Conservation (phyloP, 164 flowering plant species). For the Umbilicus rupestris region DNA sequence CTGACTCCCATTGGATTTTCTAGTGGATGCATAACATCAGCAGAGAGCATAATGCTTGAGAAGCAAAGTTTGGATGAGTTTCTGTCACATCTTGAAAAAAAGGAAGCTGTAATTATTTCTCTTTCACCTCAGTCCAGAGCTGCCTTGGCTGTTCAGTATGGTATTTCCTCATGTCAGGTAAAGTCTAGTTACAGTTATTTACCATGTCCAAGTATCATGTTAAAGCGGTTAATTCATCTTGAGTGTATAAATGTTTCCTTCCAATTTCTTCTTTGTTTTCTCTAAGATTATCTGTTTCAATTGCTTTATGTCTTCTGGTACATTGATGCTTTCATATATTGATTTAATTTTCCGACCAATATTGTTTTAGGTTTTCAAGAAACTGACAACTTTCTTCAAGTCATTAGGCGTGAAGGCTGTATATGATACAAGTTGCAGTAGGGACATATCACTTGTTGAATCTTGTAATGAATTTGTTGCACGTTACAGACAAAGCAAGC, state of each 20-base stretch:
- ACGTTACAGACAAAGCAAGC: slow-evolving; percentile 44
- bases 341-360: neutral
- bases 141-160: slow-evolving; percentile 80
- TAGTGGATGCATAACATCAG: slow-evolving; percentile 96
- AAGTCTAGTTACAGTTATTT: neutral
- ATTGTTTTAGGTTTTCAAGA: slow-evolving; percentile 53
- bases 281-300: too few species aligned
- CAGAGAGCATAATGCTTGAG: slow-evolving; percentile 95
- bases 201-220: too few species aligned
- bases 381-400: slow-evolving; percentile 77
- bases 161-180: slow-evolving; percentile 76
- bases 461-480: slow-evolving; percentile 75
- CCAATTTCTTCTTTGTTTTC: too few species aligned
- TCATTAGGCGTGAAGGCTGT: slow-evolving; percentile 89
- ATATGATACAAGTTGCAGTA: slow-evolving; percentile 87
- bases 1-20: slow-evolving; percentile 15
- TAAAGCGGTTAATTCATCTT: too few species aligned
- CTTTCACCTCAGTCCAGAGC: slow-evolving; percentile 93
- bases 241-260: too few species aligned
- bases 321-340: neutral
- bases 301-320: neutral
- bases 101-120: slow-evolving; percentile 68
- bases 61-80: slow-evolving; percentile 92
- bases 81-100: slow-evolving; percentile 53
- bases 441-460: slow-evolving; percentile 76